phyloP scores from a whole-genome alignment of 495 filamentous ascomycete species.

The Penicillium goetzii region DNA sequence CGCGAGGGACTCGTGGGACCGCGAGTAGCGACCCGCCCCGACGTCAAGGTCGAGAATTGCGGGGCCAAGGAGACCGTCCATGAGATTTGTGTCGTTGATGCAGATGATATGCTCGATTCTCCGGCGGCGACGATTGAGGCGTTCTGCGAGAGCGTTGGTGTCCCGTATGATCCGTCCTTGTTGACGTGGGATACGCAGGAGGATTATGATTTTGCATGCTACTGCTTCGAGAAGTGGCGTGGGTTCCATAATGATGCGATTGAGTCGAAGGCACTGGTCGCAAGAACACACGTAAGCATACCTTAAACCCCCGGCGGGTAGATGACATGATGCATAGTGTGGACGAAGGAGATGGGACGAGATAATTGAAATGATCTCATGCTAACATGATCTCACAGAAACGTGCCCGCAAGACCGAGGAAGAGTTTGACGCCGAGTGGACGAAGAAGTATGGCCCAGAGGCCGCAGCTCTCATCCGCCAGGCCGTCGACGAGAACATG shows the following conservation, averaged over 20 bases:
- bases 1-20: constrained; percentile 66
- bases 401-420: constrained; percentile 62
- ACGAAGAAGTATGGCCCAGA: constrained; percentile 77
- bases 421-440: constrained; percentile 80
- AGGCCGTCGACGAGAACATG: constrained; percentile 77
- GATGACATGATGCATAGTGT: not conserved
- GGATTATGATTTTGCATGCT: constrained; percentile 63
- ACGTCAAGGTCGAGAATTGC: constrained; percentile 20
- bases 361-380: too few relatives aligned
- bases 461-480: constrained; percentile 71
- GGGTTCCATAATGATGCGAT: constrained; percentile 97
- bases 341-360: not conserved
- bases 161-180: constrained; percentile 74
- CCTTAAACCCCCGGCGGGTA: not conserved
- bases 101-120: constrained; percentile 87
- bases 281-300: constrained; percentile 70
- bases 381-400: constrained; percentile 42
- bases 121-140: constrained; percentile 72
- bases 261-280: constrained; percentile 70
- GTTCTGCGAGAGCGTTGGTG: constrained; percentile 76
- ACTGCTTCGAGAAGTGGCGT: constrained; percentile 91
- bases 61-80: constrained; percentile 33
- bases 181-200: constrained; percentile 78
- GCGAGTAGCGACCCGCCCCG: constrained; percentile 51
- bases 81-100: constrained; percentile 88